Evolutionary conservation across 2,329 filamentous ascomycete species (phyloP), one percentile per base, ranked within the genome.

Genomic region (Sporothrix globosa): DNA sequence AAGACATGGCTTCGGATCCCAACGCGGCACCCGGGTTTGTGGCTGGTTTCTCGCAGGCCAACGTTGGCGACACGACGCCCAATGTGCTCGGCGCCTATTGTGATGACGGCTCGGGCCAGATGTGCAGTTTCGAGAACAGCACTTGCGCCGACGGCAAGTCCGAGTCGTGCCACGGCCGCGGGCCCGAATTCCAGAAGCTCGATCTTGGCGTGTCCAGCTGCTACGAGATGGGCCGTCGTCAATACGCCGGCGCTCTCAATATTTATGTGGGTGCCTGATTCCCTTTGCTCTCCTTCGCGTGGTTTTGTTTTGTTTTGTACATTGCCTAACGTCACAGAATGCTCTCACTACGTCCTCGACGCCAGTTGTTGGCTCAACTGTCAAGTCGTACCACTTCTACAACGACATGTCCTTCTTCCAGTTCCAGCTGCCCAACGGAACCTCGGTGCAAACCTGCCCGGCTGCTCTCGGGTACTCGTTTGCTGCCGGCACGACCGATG

Each of bases 401-500:
- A 88, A 92, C 73, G 88, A 97, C 78, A 90, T 97, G 83, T 88
- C 90, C 5, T 87, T 87, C 75, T 96, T 90, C 78, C 85, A 85
- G 0, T 97, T 97, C 77, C 79, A 82, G 3, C 87, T 94, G 1
- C 86, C 90, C 0, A 93, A 97, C 74, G 91, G 92, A 60, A 76
- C 87, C 3, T 81, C 81, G 41, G 91, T 89, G 7, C 84, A 82
- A 66, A 97, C 94, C 0, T 98, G 95, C 75, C 90, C 93, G 3
- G 94, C 94, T 0, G 93, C 93, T 0, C 82, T 98, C 72, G 95
- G 95, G 6, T 97, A 96, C 78, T 94, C 92, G 0, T 98, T 98
- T 77, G 95, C 95, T 0, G 95, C 92, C 0, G 95, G 95, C 13
- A 98, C 95, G 0, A 92, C 92, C 0, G 95, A 98, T 78, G 93